A percentile compares a stretch with the other conserved stretches of the same genome.
These are phyloP conservation scores for Tolypocladium guangdongense DNA, from an alignment of 2,329 filamentous ascomycete genomes.

Conservation along the genomic window DNA sequence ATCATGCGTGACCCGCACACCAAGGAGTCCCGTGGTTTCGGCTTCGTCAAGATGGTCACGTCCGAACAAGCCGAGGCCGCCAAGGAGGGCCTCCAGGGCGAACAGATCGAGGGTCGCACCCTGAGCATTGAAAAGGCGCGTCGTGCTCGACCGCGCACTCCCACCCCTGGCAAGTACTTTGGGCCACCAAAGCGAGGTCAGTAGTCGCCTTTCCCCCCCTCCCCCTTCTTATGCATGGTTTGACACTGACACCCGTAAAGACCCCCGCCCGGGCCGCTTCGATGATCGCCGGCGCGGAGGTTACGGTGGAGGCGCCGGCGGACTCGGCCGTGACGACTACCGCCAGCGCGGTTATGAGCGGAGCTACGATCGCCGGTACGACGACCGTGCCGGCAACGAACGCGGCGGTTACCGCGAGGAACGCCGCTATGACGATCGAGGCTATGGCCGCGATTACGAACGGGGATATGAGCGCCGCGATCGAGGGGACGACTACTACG, in stretches of 20 bases:
- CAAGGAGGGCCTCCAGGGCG: constrained; percentile 90
- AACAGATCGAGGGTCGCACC: constrained; percentile 88
- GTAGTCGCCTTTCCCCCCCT: constrained; percentile 20
- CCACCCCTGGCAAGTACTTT: constrained; percentile 98
- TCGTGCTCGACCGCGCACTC: constrained; percentile 85
- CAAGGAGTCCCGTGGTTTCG: constrained; percentile 96
- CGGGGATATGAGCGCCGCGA: constrained; percentile 45
- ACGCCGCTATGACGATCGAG: constrained; percentile 34
- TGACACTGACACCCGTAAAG: constrained; percentile 10
- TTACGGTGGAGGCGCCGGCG: constrained; percentile 36
- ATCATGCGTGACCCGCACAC: constrained; percentile 99
- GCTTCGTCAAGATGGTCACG: constrained; percentile 98
- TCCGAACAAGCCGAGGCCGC: constrained; percentile 92
- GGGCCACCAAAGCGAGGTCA: constrained; percentile 94
- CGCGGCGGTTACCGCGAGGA: constrained; percentile 37
- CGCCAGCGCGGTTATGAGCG: constrained; percentile 37
- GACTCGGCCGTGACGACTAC: constrained; percentile 45
- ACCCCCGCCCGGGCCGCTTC: constrained; percentile 29
- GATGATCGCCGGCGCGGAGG: constrained; percentile 57
- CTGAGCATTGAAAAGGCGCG: constrained; percentile 98
- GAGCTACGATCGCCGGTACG: constrained; percentile 32
- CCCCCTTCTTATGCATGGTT: not conserved
- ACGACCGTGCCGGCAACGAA: constrained; percentile 34
- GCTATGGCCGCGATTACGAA: constrained; percentile 43
- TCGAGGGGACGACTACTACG: constrained; percentile 27